Base-by-base conservation (phyloP, 768 basidiomycete species). In the Amanita pallidorosea region DNA sequence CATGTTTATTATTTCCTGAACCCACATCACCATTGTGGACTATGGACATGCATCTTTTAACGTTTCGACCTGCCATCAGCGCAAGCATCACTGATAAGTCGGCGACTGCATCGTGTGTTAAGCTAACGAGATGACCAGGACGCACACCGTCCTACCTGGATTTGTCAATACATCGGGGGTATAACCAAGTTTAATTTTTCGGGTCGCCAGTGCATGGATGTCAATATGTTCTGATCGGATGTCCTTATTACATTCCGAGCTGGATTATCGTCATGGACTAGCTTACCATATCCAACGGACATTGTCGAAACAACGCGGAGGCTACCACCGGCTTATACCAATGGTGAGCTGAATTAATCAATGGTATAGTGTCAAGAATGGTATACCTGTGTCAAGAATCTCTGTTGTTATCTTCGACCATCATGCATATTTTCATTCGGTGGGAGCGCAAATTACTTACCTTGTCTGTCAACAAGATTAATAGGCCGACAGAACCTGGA, bases 121-220 rank as follows among this genome's bases (percentile, higher is more conserved):
- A 33, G 29, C 17, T 47, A 15, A 13, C 11, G 22, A 23, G 8
- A 5, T 1, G 20, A 13, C 13, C 23, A 41, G 37, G 15, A 13
- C 20, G 22, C 9, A 9, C 7, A n/a, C 23, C 7, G 4, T 55
- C 66, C 47, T 59, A 81, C 91, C 91, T 56, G 95, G 91, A 59
- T 92, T 90, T 4, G 87, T 94, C 13, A 99, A 75, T 5, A 97
- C 86, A 51, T 94, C 91, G 0, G 95, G 96, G 0, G 94, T 98
- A 64, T 91, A 90, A 6, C 96, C 96, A 5, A 97, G 63, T 42
- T 74, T 76, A 52, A 98, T 74, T 1, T 74, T 72, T 13, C 81
- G 76, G 56, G 74, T 68, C 9, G 79, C 73, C 6, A 84, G 65
- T 27, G 76, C 79, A 18, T 69, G 63, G 1, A 87, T 67, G 54